A percentile compares a stretch with the other conserved stretches of the same genome.
Conservation (phyloP, 2,329 filamentous ascomycete species). For the Epichloe typhina region DNA sequence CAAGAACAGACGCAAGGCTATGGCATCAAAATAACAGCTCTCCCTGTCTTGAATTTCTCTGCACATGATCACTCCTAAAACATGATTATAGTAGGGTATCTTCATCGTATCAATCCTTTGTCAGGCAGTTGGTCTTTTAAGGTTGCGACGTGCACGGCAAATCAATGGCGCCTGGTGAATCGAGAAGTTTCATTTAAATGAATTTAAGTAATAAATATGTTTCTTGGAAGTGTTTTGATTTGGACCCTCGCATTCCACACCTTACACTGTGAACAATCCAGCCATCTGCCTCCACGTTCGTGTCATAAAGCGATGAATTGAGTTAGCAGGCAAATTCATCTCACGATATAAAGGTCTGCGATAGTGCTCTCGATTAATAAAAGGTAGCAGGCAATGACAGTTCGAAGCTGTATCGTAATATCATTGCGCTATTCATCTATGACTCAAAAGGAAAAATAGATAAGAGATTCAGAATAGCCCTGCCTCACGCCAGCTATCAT, state of each 20-base stretch:
- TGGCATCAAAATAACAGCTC: slow-evolving; percentile 13
- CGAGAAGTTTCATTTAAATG: too few species aligned
- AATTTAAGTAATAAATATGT: too few species aligned
- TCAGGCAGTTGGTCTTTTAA: too few species aligned
- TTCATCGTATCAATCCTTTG: background rate
- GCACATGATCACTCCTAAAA: background rate
- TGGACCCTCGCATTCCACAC: too few species aligned
- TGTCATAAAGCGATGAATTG: background rate
- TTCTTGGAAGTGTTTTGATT: too few species aligned
- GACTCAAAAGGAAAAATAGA: slow-evolving; percentile 22
- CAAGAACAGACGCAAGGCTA: slow-evolving; percentile 38
- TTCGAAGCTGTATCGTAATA: slow-evolving; percentile 8
- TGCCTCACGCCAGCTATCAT: slow-evolving; percentile 3
- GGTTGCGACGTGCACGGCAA: too few species aligned
- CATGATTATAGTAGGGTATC: background rate
- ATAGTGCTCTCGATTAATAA: background rate
- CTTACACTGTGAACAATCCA: background rate
- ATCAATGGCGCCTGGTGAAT: too few species aligned
- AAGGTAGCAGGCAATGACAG: background rate
- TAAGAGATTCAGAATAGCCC: slow-evolving; percentile 19
- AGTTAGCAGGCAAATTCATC: too few species aligned
- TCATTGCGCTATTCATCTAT: slow-evolving; percentile 23
- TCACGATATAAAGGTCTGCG: background rate
- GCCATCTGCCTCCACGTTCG: background rate
- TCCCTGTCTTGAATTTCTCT: background rate